Evolutionary conservation across 345 rosid species (phyloP).

Genomic region (Cochlearia excelsa): DNA sequence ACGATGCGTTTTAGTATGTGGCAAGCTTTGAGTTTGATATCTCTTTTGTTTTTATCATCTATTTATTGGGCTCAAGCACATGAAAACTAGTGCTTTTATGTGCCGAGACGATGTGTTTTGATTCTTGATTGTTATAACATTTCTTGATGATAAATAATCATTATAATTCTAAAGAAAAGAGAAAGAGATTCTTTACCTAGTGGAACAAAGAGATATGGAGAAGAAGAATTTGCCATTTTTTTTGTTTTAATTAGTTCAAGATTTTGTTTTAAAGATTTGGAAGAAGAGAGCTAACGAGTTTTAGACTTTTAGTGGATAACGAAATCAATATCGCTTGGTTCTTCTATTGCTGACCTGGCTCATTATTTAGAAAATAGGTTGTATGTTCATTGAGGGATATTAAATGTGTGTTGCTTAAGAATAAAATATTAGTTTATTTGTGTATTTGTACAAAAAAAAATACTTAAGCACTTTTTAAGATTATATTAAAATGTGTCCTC

Average conservation of each 20-base stretch:
- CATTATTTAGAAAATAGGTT: background rate
- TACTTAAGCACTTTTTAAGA: too few species aligned
- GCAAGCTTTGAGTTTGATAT: too few species aligned
- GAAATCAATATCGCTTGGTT: conserved; percentile 38
- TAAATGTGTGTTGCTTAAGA: too few species aligned
- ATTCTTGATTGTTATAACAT: conserved; percentile 23
- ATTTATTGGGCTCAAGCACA: too few species aligned
- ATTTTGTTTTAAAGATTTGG: conserved; percentile 8
- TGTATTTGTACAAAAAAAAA: too few species aligned
- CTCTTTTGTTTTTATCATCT: too few species aligned
- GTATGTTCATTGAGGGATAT: too few species aligned
- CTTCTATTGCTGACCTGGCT: conserved; percentile 33
- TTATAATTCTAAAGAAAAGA: background rate
- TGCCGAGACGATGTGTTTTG: conserved; percentile 19
- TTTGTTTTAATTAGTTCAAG: conserved; percentile 3
- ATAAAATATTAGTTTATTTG: too few species aligned
- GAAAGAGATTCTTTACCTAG: conserved; percentile 34
- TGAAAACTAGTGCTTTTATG: too few species aligned
- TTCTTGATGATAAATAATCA: conserved; percentile 23
- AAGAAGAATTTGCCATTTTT: conserved; percentile 49
- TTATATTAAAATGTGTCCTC: too few species aligned
- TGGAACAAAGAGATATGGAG: conserved; percentile 55
- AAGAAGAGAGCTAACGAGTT: conserved; percentile 10
- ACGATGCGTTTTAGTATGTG: too few species aligned
- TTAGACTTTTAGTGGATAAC: conserved; percentile 46